A percentile compares a stretch with the other conserved stretches of the same genome.
phyloP scores from a whole-genome alignment of 805 yeast genomes.

The Barnettozyma sp. region DNA sequence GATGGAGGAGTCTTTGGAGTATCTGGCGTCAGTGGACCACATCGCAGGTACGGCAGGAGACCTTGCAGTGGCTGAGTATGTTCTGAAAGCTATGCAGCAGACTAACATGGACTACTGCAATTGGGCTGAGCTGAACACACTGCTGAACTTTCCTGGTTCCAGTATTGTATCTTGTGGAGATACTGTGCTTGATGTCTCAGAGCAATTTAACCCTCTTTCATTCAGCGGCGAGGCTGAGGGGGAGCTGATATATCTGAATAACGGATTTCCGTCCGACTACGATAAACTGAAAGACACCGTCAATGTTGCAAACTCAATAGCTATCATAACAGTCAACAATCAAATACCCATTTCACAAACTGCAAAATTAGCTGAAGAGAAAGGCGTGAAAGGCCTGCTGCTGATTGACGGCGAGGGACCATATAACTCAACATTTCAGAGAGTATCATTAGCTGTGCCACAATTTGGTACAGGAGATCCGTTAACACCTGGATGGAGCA shows the following conservation, averaged over 20 bases:
- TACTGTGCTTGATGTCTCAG: conserved; percentile 23
- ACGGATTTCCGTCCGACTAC: conserved; percentile 56
- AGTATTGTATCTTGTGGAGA: conserved; percentile 24
- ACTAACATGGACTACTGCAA: conserved; percentile 50
- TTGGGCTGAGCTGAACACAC: conserved; percentile 45
- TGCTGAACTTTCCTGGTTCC: conserved; percentile 57
- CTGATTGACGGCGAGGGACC: conserved; percentile 43
- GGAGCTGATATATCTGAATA: conserved; percentile 54
- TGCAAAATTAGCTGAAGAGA: conserved; percentile 44
- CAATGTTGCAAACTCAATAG: conserved; percentile 39
- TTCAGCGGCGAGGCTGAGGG: conserved; percentile 50
- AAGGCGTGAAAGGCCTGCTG: conserved; percentile 59
- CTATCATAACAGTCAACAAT: conserved; percentile 59
- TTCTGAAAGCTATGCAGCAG: conserved; percentile 50
- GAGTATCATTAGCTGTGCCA: conserved; percentile 47
- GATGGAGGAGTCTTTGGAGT: conserved; percentile 24
- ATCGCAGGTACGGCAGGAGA: conserved; percentile 87
- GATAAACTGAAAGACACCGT: conserved; percentile 28
- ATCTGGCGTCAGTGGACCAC: conserved; percentile 49
- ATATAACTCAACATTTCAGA: conserved; percentile 28
- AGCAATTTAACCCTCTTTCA: conserved; percentile 66
- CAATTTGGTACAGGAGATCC: conserved; percentile 71
- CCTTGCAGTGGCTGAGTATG: conserved; percentile 57
- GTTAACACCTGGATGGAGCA: conserved; percentile 69
- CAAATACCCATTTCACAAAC: conserved; percentile 43